Conservation (phyloP, 306 rosid genomes). For the Quercus bicolor region DNA sequence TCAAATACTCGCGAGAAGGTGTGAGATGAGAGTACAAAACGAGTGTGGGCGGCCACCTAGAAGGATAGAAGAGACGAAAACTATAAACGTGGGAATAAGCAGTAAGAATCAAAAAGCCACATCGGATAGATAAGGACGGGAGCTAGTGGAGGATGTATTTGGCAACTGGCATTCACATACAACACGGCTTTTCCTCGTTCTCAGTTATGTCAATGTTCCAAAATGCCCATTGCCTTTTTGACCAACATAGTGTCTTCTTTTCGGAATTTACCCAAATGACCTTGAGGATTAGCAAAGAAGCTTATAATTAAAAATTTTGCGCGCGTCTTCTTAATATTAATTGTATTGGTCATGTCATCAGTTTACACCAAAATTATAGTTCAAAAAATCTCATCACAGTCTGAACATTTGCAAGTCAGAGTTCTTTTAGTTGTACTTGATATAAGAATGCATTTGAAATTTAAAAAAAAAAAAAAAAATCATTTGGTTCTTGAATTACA, state of each 20-base stretch:
- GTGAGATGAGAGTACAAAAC: not conserved
- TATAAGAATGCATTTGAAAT: no score
- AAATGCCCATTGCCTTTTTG: not conserved
- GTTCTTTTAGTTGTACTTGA: no score
- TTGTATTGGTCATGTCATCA: no score
- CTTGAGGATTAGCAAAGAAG: not conserved
- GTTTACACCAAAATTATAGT: no score
- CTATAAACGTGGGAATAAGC: slow-evolving; percentile 20
- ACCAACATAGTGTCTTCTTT: not conserved
- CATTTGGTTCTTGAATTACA: no score
- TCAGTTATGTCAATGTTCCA: not conserved
- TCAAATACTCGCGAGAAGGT: not conserved
- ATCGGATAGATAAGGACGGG: slow-evolving; percentile 4
- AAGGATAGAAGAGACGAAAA: slow-evolving; percentile 12
- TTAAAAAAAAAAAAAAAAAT: no score
- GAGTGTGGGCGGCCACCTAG: slow-evolving; percentile 7
- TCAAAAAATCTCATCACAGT: no score
- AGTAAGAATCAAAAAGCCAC: slow-evolving; percentile 17
- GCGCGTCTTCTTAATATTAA: no score
- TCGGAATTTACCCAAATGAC: not conserved
- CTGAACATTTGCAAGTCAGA: no score
- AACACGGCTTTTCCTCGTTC: slow-evolving; percentile 22
- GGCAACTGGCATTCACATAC: slow-evolving; percentile 3
- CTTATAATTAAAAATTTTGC: no score
- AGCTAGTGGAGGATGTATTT: not conserved